A percentile compares a stretch with the other conserved stretches of the same genome.
Evolutionary conservation across 352 stramenopile genomes (phyloP).

Genomic region (Stephanocyclus meneghinianus): DNA sequence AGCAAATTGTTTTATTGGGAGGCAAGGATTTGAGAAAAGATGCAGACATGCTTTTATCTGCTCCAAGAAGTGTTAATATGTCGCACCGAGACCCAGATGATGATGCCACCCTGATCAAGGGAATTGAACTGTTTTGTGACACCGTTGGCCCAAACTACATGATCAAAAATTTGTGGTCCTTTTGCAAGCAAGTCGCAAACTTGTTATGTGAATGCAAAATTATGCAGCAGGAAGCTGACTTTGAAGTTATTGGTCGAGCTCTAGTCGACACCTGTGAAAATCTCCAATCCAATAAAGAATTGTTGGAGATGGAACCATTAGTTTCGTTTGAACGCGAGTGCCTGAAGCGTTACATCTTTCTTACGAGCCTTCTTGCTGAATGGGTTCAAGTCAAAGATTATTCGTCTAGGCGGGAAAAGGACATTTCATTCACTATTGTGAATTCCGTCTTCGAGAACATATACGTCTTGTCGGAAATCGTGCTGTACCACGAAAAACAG

Average conservation of each 20-base stretch:
- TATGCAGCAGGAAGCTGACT: not conserved
- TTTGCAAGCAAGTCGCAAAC: constrained; percentile 30
- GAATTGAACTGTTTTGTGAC: constrained; percentile 23
- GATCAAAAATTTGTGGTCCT: constrained; percentile 42
- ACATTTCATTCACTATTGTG: constrained; percentile 4
- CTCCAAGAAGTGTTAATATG: constrained; percentile 8
- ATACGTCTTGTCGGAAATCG: constrained; percentile 41
- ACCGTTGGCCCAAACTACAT: constrained; percentile 27
- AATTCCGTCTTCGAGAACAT: constrained; percentile 39
- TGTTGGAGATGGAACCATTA: constrained; percentile 18
- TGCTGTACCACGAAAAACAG: constrained; percentile 40
- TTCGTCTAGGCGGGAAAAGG: constrained; percentile 9
- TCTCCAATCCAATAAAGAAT: constrained; percentile 15
- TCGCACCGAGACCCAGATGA: constrained; percentile 22
- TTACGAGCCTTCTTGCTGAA: constrained; percentile 21
- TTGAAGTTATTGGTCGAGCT: constrained; percentile 22
- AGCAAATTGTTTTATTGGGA: constrained; percentile 12
- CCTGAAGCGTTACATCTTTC: constrained; percentile 35
- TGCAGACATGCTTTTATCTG: constrained; percentile 12
- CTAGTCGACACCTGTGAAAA: constrained; percentile 13
- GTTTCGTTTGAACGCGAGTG: constrained; percentile 48
- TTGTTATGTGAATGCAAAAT: constrained; percentile 16
- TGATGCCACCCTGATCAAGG: constrained; percentile 28
- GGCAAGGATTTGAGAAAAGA: constrained; percentile 34
- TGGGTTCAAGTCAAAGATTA: constrained; percentile 15